These are phyloP conservation scores for Talaromyces sp. DNA, from an alignment of 2,329 filamentous ascomycete species.

Conservation along the genomic window DNA sequence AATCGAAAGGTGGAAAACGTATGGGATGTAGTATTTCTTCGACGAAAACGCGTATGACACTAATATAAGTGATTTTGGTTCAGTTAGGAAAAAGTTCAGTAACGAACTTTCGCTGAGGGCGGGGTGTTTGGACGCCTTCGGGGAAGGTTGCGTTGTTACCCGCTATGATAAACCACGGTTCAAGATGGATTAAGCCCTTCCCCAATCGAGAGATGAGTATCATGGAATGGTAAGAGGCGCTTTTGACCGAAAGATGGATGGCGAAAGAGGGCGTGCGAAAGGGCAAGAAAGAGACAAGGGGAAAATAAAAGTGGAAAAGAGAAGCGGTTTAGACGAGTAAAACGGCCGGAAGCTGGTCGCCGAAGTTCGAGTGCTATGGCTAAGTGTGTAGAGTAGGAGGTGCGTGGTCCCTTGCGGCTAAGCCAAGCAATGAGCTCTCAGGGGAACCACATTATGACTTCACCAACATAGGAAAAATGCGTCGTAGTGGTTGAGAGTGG, in stretches of 20 bases:
- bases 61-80: constrained; percentile 4
- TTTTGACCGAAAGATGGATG: constrained; percentile 14
- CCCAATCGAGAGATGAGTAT: constrained; percentile 6
- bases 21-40: not conserved
- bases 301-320: constrained; percentile 14
- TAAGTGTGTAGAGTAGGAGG: not conserved
- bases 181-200: not conserved
- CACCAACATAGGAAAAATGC: not conserved
- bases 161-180: constrained; percentile 15
- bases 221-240: constrained; percentile 19
- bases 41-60: constrained; percentile 1
- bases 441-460: constrained; percentile 18
- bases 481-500: not conserved
- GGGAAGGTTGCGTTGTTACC: constrained; percentile 9
- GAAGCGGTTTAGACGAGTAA: constrained; percentile 6
- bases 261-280: constrained; percentile 1
- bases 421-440: constrained; percentile 12
- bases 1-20: not conserved
- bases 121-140: constrained; percentile 5
- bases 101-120: not conserved
- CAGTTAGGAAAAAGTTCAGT: constrained; percentile 2
- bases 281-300: not conserved
- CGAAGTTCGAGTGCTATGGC: not conserved
- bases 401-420: constrained; percentile 16
- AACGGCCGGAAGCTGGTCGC: constrained; percentile 3